Evolutionary conservation across 768 basidiomycete species (phyloP), one percentile per base, ranked within the genome.

Genomic region (Leucocoprinus birnbaumii): DNA sequence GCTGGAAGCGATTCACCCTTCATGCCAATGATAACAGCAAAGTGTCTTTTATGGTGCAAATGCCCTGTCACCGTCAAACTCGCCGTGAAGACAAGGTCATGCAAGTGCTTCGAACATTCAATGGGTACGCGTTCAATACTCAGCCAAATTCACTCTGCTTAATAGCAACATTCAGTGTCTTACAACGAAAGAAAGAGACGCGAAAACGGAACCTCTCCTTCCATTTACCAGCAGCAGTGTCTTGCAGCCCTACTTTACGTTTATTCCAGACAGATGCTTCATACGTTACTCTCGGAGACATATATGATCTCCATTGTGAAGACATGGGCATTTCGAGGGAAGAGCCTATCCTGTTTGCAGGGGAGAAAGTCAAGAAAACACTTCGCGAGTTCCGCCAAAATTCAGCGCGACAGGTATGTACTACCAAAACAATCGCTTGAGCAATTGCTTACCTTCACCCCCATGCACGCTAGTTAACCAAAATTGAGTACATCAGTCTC

Each of bases 31-130:
- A 98, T 66, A 91, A 92, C 59, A 88, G 91, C n/a, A 82, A 73
- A 48, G 91, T 90, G 27, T 85, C 91, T 1, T 99, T 98, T 69
- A 84, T 87, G 27, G 91, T 96, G 3, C 97, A 99, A 66, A 76
- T 91, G 47, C 94, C 95, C 9, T 85, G 89, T 31, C 84, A 85
- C 49, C 80, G 94, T 18, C 89, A 91, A 61, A 87, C 86, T 61
- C 86, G 97, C 22, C 82, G 97, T 27, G 96, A 99, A 72, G 96
- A 99, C 63, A 79, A 91, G 48, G 84, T 96, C 42, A 88, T 89
- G 69, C 94, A 98, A 63, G 72, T 97, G 18, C 89, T 96, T 73
- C 84, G 97, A n/a, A 91, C 89, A 52, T 91, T 98, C 71, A 98
- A 97, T 64, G 84, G 86, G 94, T 95, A 58, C 40, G 83, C 65